Evolutionary conservation across 306 rosid species (phyloP).

Genomic region (Mimosa bimucronata): DNA sequence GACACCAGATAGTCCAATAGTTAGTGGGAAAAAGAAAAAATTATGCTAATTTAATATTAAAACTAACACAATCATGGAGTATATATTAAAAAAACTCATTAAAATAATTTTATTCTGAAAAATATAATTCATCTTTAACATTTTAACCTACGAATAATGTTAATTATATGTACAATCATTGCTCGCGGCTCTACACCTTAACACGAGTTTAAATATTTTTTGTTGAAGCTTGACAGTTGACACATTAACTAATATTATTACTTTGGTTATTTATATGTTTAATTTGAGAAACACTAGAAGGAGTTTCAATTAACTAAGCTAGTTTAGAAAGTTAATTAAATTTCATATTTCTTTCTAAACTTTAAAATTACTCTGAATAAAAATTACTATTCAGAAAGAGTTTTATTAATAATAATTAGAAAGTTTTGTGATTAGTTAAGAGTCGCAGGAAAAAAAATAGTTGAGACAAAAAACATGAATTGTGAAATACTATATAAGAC

Average conservation of each 20-base stretch:
- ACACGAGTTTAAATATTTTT: no score
- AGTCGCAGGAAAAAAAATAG: no score
- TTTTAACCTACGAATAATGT: no score
- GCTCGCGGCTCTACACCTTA: not conserved
- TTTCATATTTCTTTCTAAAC: no score
- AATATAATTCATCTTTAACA: not conserved
- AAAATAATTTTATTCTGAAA: not conserved
- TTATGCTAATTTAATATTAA: not conserved
- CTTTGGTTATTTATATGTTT: not conserved
- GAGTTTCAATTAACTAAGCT: not conserved
- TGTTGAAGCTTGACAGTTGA: not conserved
- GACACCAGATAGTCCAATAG: constrained; percentile 3
- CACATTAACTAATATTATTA: not conserved
- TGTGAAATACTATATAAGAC: no score
- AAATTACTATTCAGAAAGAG: no score
- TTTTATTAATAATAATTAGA: not conserved
- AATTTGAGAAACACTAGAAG: not conserved
- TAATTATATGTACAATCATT: not conserved
- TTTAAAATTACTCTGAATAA: no score
- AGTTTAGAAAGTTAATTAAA: no score
- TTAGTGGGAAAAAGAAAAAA: not conserved
- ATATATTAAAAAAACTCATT: not conserved
- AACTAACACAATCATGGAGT: not conserved
- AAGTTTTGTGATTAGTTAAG: not conserved
- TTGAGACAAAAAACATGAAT: no score